These are phyloP conservation scores for Fallopia convolvulus DNA, from an alignment of 148 eudicot species.

Conservation along the genomic window DNA sequence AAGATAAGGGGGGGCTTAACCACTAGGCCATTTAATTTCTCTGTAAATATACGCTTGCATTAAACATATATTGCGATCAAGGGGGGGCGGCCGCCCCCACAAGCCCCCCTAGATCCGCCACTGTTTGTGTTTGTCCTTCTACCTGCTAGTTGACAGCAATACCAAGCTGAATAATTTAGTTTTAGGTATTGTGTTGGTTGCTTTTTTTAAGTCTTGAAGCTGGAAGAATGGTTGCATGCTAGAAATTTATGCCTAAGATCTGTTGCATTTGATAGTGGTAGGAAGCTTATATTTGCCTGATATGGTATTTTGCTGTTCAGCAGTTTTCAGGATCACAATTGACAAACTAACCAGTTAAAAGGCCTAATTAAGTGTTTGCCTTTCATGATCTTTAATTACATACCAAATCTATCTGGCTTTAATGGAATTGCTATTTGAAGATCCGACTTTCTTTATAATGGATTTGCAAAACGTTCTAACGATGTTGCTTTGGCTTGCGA, in stretches of 20 bases:
- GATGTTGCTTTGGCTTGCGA: neutral
- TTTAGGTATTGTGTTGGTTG: neutral
- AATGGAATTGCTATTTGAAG: neutral
- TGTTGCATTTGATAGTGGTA: neutral
- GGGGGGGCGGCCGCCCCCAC: too few species aligned
- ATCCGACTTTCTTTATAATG: neutral
- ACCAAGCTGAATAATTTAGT: neutral
- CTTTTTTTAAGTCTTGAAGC: neutral
- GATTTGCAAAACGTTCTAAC: neutral
- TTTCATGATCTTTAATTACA: neutral
- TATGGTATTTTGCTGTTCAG: neutral
- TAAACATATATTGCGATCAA: too few species aligned
- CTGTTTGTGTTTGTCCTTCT: neutral
- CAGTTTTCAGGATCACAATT: neutral
- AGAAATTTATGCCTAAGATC: neutral
- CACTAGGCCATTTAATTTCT: too few species aligned
- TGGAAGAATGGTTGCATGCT: neutral
- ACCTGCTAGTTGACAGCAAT: neutral
- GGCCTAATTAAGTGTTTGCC: neutral
- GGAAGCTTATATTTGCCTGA: neutral
- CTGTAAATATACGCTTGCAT: too few species aligned
- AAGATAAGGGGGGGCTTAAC: too few species aligned
- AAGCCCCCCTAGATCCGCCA: too few species aligned
- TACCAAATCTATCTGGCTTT: neutral
- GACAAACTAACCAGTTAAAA: neutral